phyloP scores from a whole-genome alignment of 495 filamentous ascomycete genomes.

The Ascodesmis nigricans region DNA sequence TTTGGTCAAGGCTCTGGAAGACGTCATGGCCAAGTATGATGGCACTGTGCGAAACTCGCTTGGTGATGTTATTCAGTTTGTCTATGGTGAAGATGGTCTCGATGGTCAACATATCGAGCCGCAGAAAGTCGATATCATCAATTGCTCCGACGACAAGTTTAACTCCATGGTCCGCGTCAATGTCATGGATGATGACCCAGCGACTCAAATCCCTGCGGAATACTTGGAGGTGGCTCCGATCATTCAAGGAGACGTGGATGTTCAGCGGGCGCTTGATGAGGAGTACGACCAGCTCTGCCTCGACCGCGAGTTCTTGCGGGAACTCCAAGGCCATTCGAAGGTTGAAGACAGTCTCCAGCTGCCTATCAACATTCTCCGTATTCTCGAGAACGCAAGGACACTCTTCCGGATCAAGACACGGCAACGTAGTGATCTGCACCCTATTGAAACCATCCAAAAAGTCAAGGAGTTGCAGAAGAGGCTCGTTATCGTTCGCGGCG shows the following conservation, averaged over 20 bases:
- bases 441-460: slow-evolving; percentile 65
- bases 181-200: slow-evolving; percentile 49
- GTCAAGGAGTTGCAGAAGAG: slow-evolving; percentile 54
- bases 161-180: slow-evolving; percentile 69
- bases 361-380: slow-evolving; percentile 72
- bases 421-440: slow-evolving; percentile 68
- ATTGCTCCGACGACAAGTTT: slow-evolving; percentile 48
- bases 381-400: slow-evolving; percentile 70
- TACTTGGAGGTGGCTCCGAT: slow-evolving; percentile 70
- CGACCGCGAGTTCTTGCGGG: slow-evolving; percentile 55
- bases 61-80: slow-evolving; percentile 89
- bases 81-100: slow-evolving; percentile 92
- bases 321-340: slow-evolving; percentile 24
- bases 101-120: slow-evolving; percentile 81
- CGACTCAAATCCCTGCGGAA: slow-evolving; percentile 39
- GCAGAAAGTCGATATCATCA: slow-evolving; percentile 69
- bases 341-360: slow-evolving; percentile 70
- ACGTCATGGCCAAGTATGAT: slow-evolving; percentile 94
- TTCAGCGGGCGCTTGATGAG: slow-evolving; percentile 64
- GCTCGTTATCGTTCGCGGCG: slow-evolving; percentile 63
- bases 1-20: slow-evolving; percentile 92
- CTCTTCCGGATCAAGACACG: slow-evolving; percentile 76
- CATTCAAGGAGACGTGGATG: slow-evolving; percentile 61
- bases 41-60: slow-evolving; percentile 92
- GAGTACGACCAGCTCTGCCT: slow-evolving; percentile 61